These are phyloP conservation scores for Colletotrichum camelliae DNA, from an alignment of 2,329 filamentous ascomycete genomes.

Conservation along the genomic window DNA sequence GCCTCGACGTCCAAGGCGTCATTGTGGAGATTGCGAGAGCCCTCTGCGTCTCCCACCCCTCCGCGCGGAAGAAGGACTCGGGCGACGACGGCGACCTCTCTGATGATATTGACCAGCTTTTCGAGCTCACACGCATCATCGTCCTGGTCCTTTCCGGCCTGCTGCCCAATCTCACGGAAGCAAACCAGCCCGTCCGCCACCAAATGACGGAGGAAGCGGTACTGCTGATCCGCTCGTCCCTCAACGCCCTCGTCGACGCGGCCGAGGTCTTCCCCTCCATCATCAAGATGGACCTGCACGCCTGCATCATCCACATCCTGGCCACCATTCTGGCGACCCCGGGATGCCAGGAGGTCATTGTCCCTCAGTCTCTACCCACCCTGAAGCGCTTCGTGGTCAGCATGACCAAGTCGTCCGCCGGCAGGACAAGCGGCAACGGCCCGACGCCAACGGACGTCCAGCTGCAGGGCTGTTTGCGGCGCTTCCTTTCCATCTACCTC, in stretches of 20 bases:
- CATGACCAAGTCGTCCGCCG: conserved; percentile 57
- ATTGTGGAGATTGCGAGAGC: conserved; percentile 95
- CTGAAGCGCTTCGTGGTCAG: conserved; percentile 88
- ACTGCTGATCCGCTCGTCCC: conserved; percentile 76
- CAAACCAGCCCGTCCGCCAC: conserved; percentile 70
- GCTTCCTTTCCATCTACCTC: conserved; percentile 81
- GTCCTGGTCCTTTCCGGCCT: conserved; percentile 89
- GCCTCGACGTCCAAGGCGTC: conserved; percentile 84
- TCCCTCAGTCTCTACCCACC: conserved; percentile 88
- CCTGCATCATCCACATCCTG: conserved; percentile 96
- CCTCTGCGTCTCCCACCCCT: conserved; percentile 89
- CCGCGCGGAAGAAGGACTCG: conserved; percentile 73
- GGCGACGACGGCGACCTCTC: conserved; percentile 80
- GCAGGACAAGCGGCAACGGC: conserved; percentile 34
- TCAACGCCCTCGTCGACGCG: conserved; percentile 91
- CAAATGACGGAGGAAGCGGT: conserved; percentile 89
- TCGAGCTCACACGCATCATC: conserved; percentile 95
- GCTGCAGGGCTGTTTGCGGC: conserved; percentile 80
- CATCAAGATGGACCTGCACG: conserved; percentile 95
- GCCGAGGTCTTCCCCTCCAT: conserved; percentile 95
- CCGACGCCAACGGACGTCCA: conserved; percentile 66
- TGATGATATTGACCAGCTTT: conserved; percentile 97
- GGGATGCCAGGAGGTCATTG: conserved; percentile 84
- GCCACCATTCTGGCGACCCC: conserved; percentile 89
- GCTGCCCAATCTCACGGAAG: conserved; percentile 79